Conservation (phyloP, 352 stramenopile species). For the Phytophthora pisi region DNA sequence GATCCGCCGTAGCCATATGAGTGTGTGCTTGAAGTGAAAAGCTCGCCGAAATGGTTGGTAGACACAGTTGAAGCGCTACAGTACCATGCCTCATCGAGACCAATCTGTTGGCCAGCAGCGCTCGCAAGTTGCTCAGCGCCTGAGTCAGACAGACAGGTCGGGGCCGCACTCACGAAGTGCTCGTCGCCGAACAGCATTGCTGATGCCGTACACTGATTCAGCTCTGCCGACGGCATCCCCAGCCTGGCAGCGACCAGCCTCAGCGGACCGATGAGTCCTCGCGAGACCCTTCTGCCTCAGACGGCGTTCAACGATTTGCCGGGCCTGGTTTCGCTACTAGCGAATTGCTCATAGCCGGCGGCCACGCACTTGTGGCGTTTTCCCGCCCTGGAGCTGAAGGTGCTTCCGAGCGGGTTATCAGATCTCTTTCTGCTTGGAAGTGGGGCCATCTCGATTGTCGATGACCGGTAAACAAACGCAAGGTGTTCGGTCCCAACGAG, state of each 20-base stretch:
- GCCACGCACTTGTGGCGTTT: no score
- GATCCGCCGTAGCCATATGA: neutral
- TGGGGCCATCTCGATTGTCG: no score
- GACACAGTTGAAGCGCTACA: neutral
- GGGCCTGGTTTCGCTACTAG: slow-evolving; percentile 20
- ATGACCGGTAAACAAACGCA: no score
- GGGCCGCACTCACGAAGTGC: neutral
- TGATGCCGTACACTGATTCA: neutral
- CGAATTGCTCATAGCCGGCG: neutral
- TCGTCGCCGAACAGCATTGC: slow-evolving; percentile 2
- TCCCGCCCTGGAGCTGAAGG: no score
- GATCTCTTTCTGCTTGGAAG: slow-evolving; percentile 1
- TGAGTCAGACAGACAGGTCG: slow-evolving; percentile 15
- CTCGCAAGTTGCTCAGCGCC: neutral
- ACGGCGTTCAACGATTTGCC: slow-evolving; percentile 14
- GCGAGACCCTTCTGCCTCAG: slow-evolving; percentile 9
- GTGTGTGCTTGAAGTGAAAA: neutral
- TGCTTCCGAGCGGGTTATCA: neutral
- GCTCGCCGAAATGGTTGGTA: neutral
- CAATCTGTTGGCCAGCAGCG: slow-evolving; percentile 18
- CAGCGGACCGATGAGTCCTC: slow-evolving; percentile 7
- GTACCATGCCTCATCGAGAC: no score
- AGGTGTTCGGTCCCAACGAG: no score
- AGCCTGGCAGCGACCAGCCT: neutral
- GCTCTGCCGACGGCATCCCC: no score